Percentiles rank a stretch among this genome's conserved stretches.
Conservation (phyloP, 2,329 filamentous ascomycete genomes). For the Talaromyces verruculosus region DNA sequence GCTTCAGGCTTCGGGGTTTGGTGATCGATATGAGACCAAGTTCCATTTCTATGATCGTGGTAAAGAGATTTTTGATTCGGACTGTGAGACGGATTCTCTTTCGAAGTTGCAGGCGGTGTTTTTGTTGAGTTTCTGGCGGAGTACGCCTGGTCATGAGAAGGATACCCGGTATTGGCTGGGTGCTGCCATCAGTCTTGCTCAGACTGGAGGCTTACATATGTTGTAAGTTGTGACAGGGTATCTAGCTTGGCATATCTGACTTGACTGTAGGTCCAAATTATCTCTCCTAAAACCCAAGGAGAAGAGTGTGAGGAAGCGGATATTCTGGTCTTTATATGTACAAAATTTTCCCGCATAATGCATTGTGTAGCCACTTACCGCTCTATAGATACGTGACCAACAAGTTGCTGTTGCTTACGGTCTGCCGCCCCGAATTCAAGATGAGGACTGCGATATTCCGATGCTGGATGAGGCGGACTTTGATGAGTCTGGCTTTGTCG, state of each 20-base stretch:
- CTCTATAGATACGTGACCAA: constrained; percentile 46
- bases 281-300: constrained; percentile 32
- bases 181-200: constrained; percentile 53
- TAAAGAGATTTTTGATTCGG: constrained; percentile 55
- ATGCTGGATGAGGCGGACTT: constrained; percentile 42
- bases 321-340: constrained; percentile 51
- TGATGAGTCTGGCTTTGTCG: constrained; percentile 32
- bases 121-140: constrained; percentile 58
- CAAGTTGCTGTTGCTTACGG: constrained; percentile 49
- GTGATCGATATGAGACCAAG: constrained; percentile 53
- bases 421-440: constrained; percentile 49
- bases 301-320: constrained; percentile 46
- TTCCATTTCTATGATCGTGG: constrained; percentile 53
- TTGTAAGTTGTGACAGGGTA: constrained; percentile 26
- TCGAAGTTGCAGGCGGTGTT: constrained; percentile 55
- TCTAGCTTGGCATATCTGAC: not conserved
- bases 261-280: constrained; percentile 32
- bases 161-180: constrained; percentile 54
- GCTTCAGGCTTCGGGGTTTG: constrained; percentile 49
- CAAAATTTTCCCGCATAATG: no score
- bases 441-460: constrained; percentile 52
- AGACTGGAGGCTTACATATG: constrained; percentile 47
- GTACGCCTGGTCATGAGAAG: constrained; percentile 50
- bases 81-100: constrained; percentile 54
- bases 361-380: not conserved